Evolutionary conservation across 1,284 basidiomycete genomes (phyloP), one percentile per base, ranked within the genome.

Genomic region (Anthracocystis walkeri): DNA sequence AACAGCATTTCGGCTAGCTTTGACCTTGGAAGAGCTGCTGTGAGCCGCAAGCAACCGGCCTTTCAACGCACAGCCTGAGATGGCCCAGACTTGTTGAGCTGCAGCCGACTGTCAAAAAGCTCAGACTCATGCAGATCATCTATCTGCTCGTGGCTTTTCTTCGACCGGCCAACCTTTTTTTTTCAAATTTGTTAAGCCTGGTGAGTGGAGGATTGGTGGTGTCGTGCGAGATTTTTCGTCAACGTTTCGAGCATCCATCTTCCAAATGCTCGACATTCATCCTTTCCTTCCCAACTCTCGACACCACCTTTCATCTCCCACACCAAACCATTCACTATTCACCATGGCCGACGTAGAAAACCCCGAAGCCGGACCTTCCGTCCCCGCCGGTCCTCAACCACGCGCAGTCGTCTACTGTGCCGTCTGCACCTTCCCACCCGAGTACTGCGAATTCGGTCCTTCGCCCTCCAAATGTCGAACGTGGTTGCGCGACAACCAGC

Each of bases 361-460:
- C n/a, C 16, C 58, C 45, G 73, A 75, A 58, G 73, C 73, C 10
- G 73, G 73, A 14, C 73, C 73, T 5, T 75, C 73, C 5, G 72
- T 58, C 8, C 58, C 65, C 20, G 54, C 64, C 48, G 68, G 68
- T 2, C 68, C 74, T 5, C 72, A 74, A 16, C 72, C 77, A 20
- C 69, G 79, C 38, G 50, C 62, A 25, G 68, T 77, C 35, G 41
- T 77, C 50, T 83, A 83, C 70, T 83, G 81, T 46, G 70, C 75
- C 12, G 65, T 83, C n/a, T 83, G 80, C 73, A 79, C 83, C 48
- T 82, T 82, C 52, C 83, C 83, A 0, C 82, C 82, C 55, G 83
- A 84, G 58, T 84, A 84, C 73, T 84, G 83, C 71, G 81, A 82
- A 53, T 84, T 83, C 52, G 78, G 81, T 2, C 77, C 81, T 1